Percentiles rank a stretch among this genome's conserved stretches.
Evolutionary conservation across 768 basidiomycete genomes (phyloP).

Genomic region (Hypsizygus marmoreus): DNA sequence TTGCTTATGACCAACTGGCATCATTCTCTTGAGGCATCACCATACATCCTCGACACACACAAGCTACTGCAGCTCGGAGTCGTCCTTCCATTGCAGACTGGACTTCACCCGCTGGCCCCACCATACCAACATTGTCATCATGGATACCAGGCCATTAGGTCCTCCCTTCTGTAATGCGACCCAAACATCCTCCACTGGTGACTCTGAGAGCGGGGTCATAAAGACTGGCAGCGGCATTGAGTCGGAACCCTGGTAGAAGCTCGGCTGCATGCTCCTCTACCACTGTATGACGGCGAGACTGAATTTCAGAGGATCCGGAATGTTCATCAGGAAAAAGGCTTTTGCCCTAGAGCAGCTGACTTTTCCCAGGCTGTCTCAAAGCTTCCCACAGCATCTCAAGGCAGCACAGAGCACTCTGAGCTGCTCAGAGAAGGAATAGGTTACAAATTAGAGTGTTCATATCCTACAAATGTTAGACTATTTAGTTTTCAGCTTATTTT

Average conservation of each 20-base stretch:
- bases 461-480: no score
- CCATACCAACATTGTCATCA: conserved; percentile 9
- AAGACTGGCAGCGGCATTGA: neutral
- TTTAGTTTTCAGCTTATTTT: no score
- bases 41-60: conserved; percentile 1
- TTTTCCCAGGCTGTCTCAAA: no score
- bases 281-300: conserved; percentile 10
- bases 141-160: conserved; percentile 10
- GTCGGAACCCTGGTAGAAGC: conserved; percentile 1
- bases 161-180: conserved; percentile 7
- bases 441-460: no score
- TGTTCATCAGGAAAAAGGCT: no score
- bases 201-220: neutral
- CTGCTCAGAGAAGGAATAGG: no score
- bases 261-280: conserved; percentile 15
- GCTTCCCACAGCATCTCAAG: no score
- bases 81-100: neutral
- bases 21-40: conserved; percentile 3
- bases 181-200: conserved; percentile 2
- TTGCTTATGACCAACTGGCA: neutral
- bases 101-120: conserved; percentile 11
- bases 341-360: no score
- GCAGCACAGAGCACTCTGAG: no score
- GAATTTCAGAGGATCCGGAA: conserved; percentile 10
- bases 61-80: neutral